Percentiles rank a stretch among this genome's conserved stretches.
Conservation (phyloP, 805 yeast genomes). For the Yamadazyma phyllophila region DNA sequence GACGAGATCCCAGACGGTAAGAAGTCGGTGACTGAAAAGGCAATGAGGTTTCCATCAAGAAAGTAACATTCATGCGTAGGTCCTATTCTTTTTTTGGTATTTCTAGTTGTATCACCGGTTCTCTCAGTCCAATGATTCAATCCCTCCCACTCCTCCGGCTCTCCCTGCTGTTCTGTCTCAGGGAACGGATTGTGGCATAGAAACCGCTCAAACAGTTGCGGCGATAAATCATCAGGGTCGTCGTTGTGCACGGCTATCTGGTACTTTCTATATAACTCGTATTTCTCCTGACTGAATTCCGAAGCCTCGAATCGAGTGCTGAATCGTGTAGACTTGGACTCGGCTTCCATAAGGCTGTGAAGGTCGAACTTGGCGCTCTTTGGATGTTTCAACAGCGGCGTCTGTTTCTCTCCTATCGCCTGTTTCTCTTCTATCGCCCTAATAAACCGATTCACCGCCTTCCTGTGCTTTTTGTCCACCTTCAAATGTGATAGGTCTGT, state of each 20-base stretch:
- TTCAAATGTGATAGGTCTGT: slow-evolving; percentile 48
- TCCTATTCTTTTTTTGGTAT: slow-evolving; percentile 37
- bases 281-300: slow-evolving; percentile 56
- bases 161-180: slow-evolving; percentile 22
- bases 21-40: slow-evolving; percentile 74
- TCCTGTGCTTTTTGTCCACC: slow-evolving; percentile 64
- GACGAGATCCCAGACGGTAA: slow-evolving; percentile 76
- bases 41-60: slow-evolving; percentile 59
- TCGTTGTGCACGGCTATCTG: slow-evolving; percentile 74
- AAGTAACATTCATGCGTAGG: slow-evolving; percentile 81
- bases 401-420: not conserved
- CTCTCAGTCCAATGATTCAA: slow-evolving; percentile 38
- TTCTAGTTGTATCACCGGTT: not conserved
- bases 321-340: slow-evolving; percentile 33
- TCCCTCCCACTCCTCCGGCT: slow-evolving; percentile 33
- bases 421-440: slow-evolving; percentile 28
- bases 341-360: slow-evolving; percentile 38
- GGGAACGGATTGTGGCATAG: slow-evolving; percentile 67
- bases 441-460: slow-evolving; percentile 60
- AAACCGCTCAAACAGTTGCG: slow-evolving; percentile 56
- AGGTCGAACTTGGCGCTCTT: slow-evolving; percentile 18
- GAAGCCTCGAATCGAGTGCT: slow-evolving; percentile 54
- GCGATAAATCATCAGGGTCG: slow-evolving; percentile 41
- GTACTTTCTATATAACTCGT: slow-evolving; percentile 59
- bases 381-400: not conserved